Evolutionary conservation across 2,329 filamentous ascomycete species (phyloP).

Genomic region (Pseudocercospora eumusae): DNA sequence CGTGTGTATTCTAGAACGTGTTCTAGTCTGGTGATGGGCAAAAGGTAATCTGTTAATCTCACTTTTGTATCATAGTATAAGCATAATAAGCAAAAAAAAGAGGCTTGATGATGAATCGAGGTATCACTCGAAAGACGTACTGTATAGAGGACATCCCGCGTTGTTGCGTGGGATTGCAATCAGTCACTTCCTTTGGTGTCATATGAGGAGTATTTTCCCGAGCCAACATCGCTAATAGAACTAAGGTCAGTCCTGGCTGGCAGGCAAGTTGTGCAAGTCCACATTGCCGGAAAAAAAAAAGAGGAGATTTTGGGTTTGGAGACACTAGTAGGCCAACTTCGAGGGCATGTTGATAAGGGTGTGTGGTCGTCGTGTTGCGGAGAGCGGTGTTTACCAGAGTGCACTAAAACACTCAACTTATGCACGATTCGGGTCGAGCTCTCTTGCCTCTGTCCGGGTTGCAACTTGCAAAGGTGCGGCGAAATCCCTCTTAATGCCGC

Average conservation of each 20-base stretch:
- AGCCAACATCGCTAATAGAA: background rate
- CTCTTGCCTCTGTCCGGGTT: no score
- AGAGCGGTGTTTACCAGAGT: background rate
- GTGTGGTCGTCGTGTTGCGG: slow-evolving; percentile 1
- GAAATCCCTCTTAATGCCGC: no score
- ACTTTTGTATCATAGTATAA: no score
- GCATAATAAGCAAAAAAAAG: no score
- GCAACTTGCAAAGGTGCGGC: no score
- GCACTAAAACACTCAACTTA: no score
- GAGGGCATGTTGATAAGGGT: slow-evolving; percentile 5
- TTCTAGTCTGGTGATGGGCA: background rate
- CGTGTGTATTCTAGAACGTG: background rate
- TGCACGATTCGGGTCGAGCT: no score
- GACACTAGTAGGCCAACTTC: background rate
- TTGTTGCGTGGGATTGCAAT: background rate
- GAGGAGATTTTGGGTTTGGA: background rate
- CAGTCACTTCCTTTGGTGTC: background rate
- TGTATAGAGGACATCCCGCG: slow-evolving; percentile 1
- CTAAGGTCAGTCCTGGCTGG: background rate
- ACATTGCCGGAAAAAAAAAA: background rate
- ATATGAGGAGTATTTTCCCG: background rate
- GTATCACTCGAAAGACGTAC: no score
- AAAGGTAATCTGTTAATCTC: no score
- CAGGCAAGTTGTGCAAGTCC: background rate
- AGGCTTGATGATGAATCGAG: no score